Evolutionary conservation across 108 stramenopile genomes (phyloP).

Genomic region (Fistulifera pelliculosa): DNA sequence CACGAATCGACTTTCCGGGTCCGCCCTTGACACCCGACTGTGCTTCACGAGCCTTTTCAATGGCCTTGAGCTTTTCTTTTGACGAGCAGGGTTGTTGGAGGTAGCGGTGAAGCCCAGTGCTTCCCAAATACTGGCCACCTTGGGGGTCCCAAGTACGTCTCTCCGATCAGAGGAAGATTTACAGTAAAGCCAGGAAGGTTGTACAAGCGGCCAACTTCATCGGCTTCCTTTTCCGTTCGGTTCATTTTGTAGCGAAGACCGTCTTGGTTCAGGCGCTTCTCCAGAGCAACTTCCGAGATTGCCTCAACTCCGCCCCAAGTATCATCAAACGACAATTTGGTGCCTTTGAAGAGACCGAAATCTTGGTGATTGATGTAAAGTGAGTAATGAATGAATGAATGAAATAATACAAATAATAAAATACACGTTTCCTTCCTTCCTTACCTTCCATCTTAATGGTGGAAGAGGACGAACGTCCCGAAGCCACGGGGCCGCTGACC

Average conservation of each 20-base stretch:
- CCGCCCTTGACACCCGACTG: conserved; percentile 58
- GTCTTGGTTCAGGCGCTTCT: conserved; percentile 66
- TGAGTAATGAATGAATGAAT: background rate
- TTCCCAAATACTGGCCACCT: conserved; percentile 79
- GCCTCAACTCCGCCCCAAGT: conserved; percentile 54
- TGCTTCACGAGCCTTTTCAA: conserved; percentile 66
- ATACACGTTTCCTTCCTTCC: too few species aligned
- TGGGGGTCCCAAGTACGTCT: conserved; percentile 84
- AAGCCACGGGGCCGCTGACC: conserved; percentile 18
- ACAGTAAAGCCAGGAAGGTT: conserved; percentile 65
- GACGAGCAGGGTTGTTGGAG: conserved; percentile 82
- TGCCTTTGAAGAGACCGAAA: conserved; percentile 76
- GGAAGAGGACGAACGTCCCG: conserved; percentile 22
- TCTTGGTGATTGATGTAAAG: conserved; percentile 23
- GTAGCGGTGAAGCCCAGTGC: conserved; percentile 86
- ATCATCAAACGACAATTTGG: conserved; percentile 61
- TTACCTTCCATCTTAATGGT: conserved; percentile 80
- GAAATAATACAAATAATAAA: conserved; percentile 7
- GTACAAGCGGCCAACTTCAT: conserved; percentile 52
- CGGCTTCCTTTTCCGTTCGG: conserved; percentile 69
- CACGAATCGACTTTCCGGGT: conserved; percentile 59
- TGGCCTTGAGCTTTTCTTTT: conserved; percentile 78
- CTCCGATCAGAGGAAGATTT: conserved; percentile 75
- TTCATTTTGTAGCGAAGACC: conserved; percentile 85
- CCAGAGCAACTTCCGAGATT: conserved; percentile 75